Evolutionary conservation across 1,139 yeast genomes (phyloP).

Genomic region (Scheffersomyces parashehatae): DNA sequence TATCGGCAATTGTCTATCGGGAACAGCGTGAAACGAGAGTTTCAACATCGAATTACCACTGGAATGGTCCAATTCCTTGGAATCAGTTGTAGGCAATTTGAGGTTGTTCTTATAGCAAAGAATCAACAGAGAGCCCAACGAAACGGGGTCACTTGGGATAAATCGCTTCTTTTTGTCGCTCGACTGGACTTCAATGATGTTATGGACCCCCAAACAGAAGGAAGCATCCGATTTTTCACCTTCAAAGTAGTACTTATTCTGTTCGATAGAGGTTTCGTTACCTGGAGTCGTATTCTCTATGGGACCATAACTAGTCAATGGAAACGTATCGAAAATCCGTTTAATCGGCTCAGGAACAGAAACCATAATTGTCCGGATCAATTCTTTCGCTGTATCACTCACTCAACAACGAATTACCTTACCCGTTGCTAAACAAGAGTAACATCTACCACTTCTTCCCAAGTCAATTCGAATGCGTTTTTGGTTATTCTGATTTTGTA

Average conservation of each 20-base stretch:
- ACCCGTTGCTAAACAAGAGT: no score
- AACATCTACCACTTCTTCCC: no score
- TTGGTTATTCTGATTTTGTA: no score
- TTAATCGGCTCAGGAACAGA: constrained; percentile 44
- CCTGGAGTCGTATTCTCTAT: constrained; percentile 19
- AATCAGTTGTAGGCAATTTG: constrained; percentile 26
- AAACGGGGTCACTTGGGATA: constrained; percentile 48
- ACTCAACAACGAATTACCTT: no score
- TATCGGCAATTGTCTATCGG: constrained; percentile 44
- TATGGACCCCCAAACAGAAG: constrained; percentile 46
- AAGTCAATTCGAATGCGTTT: no score
- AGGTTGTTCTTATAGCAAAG: constrained; percentile 35
- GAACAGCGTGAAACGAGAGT: constrained; percentile 40
- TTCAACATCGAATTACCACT: constrained; percentile 25
- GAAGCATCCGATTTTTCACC: constrained; percentile 5
- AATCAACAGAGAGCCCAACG: constrained; percentile 34
- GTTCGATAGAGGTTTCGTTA: constrained; percentile 11
- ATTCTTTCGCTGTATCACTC: neutral
- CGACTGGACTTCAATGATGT: constrained; percentile 22
- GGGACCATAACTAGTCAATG: constrained; percentile 39
- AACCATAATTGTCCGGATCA: constrained; percentile 8
- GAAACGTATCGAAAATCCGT: constrained; percentile 50
- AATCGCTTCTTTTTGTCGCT: constrained; percentile 7
- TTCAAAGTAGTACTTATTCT: constrained; percentile 12
- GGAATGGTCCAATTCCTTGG: constrained; percentile 1